These are phyloP conservation scores for Phytophthora melonis DNA, from an alignment of 352 stramenopile genomes.

Conservation along the genomic window DNA sequence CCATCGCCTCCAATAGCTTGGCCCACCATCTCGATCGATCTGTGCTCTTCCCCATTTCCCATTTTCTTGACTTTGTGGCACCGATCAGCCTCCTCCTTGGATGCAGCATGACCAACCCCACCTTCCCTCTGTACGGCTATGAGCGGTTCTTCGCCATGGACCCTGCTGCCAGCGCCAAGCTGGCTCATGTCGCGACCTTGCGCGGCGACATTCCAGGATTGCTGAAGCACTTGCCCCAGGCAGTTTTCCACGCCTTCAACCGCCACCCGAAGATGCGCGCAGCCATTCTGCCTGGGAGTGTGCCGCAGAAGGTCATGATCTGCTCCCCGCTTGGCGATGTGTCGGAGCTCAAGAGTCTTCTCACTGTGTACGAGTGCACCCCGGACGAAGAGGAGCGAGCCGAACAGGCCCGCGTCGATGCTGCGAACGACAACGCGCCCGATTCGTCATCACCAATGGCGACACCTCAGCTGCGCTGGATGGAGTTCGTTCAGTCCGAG, in stretches of 20 bases:
- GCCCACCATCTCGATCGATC: too few relatives aligned
- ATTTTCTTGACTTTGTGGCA: constrained; percentile 13
- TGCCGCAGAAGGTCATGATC: constrained; percentile 63
- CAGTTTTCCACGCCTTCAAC: constrained; percentile 65
- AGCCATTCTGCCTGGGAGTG: constrained; percentile 46
- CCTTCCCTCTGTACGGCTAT: constrained; percentile 69
- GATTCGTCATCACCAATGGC: neutral
- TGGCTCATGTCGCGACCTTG: constrained; percentile 63
- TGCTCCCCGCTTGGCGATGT: constrained; percentile 53
- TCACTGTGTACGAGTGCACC: constrained; percentile 41
- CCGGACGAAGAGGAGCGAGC: constrained; percentile 39
- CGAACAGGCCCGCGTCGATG: constrained; percentile 32
- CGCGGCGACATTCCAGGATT: constrained; percentile 53
- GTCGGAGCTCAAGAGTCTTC: constrained; percentile 49
- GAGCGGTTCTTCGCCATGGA: constrained; percentile 80
- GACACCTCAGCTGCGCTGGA: constrained; percentile 38
- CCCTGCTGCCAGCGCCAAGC: constrained; percentile 45
- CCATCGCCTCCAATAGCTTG: constrained; percentile 19
- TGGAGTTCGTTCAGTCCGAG: constrained; percentile 52
- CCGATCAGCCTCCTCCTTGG: neutral
- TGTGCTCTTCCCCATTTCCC: constrained; percentile 11
- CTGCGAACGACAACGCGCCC: constrained; percentile 14
- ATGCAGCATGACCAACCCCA: constrained; percentile 37
- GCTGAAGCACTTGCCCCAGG: constrained; percentile 46
- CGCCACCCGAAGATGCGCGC: constrained; percentile 66